Evolutionary conservation across 129 eudicot species (phyloP), one percentile per base, ranked within the genome.

Genomic region (Escallonia herrerae): DNA sequence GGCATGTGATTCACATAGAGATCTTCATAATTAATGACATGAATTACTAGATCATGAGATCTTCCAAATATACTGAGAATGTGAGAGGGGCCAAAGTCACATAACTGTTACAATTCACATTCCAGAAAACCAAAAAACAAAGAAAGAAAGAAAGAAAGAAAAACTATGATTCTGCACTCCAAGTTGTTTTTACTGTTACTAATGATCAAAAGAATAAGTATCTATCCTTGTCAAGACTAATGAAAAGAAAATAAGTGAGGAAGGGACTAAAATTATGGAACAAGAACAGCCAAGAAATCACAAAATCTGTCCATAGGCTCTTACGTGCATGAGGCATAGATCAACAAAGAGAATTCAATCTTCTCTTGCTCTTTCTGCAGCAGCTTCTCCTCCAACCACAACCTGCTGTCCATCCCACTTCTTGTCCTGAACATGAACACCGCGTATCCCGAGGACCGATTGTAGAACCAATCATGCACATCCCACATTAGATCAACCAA

Each of bases 401-500:
- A 56, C 74, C 95, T 76, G 65, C 86, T 86, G 58, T 90, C 97
- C 76, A 77, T 65, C 71, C 86, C 95, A 71, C 80, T 86, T 40
- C 91, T 76, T 33, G 88, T 81, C 67, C 87, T 83, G 63, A 90
- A 83, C 97, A 86, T 76, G 14, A 90, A 90, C 56, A 90, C 90
- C 0, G 76, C 96, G 10, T 33, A 72, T 0, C 98, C 96, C 15
- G 86, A 65, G 7, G 76, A 86, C 14, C 89, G 57, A 62, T 64
- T 74, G 39, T 69, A 77, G 22, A 93, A 88, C 98, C 98, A 93
- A 58, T 82, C 96, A 78, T 88, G 95, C 62, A 93, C 98, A 72
- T 93, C 96, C 98, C 98, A 93, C 87, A 93, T 75, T 46, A 93
- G 65, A 66, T 93, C 98, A n/a, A 93, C 82, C 44, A 91, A 70